Base-by-base conservation (phyloP, 208 protist species). In the Trypanosoma lewisi region DNA sequence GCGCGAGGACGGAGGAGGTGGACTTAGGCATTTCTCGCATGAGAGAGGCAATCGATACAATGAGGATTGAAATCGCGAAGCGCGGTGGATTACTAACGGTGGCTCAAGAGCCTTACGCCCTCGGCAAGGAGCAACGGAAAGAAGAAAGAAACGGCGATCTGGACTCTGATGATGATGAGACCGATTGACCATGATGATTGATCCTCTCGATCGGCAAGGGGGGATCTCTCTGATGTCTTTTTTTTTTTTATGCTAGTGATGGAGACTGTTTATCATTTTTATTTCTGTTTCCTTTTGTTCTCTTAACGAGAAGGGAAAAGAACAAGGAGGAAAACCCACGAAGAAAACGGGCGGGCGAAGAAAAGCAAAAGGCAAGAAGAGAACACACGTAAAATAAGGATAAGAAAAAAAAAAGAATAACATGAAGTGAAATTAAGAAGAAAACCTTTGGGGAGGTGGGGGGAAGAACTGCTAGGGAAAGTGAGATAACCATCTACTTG, bases 1-100 rank as follows among this genome's bases (percentile, higher is more conserved):
- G 93, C 34, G 92, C 87, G 7, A 88, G 82, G 28, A 96, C 95
- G 2, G 80, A 97, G n/a, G 83, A 98, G 65, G 94, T 94, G 65
- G 91, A 98, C 25, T 79, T 93, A 52, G 98, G 96, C 39, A 80
- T 98, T 49, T 63, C 80, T 17, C 73, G 86, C 14, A 77, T 99
- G 58, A 85, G 78, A 25, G 71, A 89, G 25, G 91, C 89, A 23
- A 96, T 98, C 49, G 94, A 97, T 8, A 67, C 80, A 8, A 87
- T 99, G 68, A 83, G 84, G 30, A 63, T 80, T 17, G 91, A 93
- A 50, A 94, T 98, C 45, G 91, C 93, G 27, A 84, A 87, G 49
- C 87, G 85, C 25, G 83, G 87, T 5, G 96, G 94, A 19, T 70
- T 85, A 31, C 66, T 98, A 37, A 94, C 91, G 60, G 77, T 98